Conservation (phyloP, 306 rosid species). For the Dalbergia cochinchinensis region DNA sequence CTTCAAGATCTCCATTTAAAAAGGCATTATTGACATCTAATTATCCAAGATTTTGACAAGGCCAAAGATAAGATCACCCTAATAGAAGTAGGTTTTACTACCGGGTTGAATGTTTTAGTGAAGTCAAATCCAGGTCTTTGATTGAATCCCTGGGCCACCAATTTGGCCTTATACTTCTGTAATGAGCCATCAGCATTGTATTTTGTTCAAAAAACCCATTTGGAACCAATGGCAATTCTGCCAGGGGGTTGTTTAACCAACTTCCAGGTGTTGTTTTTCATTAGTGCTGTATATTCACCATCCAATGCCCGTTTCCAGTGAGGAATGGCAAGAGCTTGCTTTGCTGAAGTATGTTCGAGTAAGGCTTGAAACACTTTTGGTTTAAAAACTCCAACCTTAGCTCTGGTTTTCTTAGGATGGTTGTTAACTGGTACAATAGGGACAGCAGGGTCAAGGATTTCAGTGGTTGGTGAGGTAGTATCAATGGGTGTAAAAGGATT, state of each 20-base stretch:
- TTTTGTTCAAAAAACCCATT: background rate
- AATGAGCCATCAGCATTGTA: background rate
- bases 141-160: background rate
- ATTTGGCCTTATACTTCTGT: background rate
- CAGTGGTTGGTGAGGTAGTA: too few relatives aligned
- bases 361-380: background rate
- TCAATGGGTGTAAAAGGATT: too few relatives aligned
- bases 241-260: background rate
- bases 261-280: background rate
- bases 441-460: too few relatives aligned
- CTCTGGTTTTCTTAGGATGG: background rate
- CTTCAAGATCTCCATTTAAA: too few relatives aligned
- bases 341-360: background rate
- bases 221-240: background rate
- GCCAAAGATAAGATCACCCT: too few relatives aligned
- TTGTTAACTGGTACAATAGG: too few relatives aligned
- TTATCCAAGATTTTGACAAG: too few relatives aligned
- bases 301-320: background rate
- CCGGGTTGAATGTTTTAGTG: too few relatives aligned
- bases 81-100: too few relatives aligned
- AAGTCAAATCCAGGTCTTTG: too few relatives aligned
- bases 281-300: background rate
- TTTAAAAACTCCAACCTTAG: background rate
- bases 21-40: too few relatives aligned
- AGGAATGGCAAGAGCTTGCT: background rate